These are phyloP conservation scores for Trichosporon sp. DNA, from an alignment of 1,284 basidiomycete genomes.

Conservation along the genomic window DNA sequence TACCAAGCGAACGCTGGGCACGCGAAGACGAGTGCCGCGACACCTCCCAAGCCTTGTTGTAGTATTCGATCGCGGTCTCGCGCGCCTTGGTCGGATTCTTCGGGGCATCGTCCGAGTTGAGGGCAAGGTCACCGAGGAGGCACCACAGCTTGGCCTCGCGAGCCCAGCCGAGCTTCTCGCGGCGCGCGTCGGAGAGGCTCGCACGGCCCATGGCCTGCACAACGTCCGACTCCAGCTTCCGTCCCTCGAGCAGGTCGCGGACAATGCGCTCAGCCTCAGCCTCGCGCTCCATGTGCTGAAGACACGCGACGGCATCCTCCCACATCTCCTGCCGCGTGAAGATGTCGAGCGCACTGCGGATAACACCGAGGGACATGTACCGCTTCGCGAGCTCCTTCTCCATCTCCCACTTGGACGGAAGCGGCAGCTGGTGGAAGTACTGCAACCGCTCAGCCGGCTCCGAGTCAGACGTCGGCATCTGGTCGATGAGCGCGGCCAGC, in stretches of 20 bases:
- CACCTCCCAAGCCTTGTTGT: conserved; percentile 79
- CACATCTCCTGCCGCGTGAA: conserved; percentile 94
- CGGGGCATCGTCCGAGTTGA: conserved; percentile 52
- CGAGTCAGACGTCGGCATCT: conserved; percentile 82
- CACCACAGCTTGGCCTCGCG: conserved; percentile 95
- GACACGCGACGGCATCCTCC: conserved; percentile 89
- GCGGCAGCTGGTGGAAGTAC: conserved; percentile 74
- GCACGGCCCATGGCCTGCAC: conserved; percentile 68
- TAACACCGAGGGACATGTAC: conserved; percentile 78
- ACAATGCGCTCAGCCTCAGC: conserved; percentile 78
- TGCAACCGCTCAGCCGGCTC: conserved; percentile 67
- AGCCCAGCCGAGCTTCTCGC: conserved; percentile 64
- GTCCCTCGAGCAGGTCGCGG: conserved; percentile 76
- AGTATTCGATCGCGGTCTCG: conserved; percentile 68
- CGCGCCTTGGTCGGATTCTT: conserved; percentile 39
- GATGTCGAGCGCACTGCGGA: conserved; percentile 83
- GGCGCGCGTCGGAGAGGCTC: conserved; percentile 58
- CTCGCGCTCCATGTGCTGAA: conserved; percentile 73
- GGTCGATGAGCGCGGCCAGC: conserved; percentile 88
- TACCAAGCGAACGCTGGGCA: conserved; percentile 87
- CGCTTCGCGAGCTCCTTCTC: conserved; percentile 82
- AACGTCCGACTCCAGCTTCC: conserved; percentile 75
- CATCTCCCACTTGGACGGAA: conserved; percentile 89
- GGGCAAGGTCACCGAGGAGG: conserved; percentile 88
- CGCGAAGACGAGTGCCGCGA: conserved; percentile 79